A percentile compares a stretch with the other conserved stretches of the same genome.
Evolutionary conservation across 1,139 yeast genomes (phyloP).

Genomic region (Starmera stellimalicola): DNA sequence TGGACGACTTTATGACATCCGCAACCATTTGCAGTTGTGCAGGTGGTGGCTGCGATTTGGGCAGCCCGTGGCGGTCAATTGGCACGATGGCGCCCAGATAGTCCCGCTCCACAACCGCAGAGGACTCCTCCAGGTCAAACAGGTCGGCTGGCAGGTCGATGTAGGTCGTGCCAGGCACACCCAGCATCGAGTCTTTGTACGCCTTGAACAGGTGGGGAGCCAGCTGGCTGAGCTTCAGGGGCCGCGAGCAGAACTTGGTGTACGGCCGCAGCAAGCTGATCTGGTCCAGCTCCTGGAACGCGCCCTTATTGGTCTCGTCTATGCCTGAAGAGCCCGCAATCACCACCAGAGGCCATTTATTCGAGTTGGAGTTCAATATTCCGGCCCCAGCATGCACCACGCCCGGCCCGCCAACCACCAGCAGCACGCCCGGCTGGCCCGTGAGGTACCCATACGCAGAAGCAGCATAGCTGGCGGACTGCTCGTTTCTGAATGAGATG

Average conservation of each 20-base stretch:
- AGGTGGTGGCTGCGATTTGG: conserved; percentile 32
- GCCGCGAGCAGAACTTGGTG: conserved; percentile 41
- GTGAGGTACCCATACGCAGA: conserved; percentile 56
- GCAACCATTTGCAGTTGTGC: conserved; percentile 28
- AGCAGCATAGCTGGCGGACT: conserved; percentile 64
- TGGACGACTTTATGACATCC: conserved; percentile 22
- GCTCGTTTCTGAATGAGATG: conserved; percentile 54
- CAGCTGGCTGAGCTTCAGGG: conserved; percentile 26
- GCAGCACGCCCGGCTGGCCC: conserved; percentile 49
- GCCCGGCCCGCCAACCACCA: conserved; percentile 69
- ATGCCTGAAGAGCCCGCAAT: conserved; percentile 51
- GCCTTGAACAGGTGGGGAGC: conserved; percentile 38
- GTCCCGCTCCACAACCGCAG: neutral
- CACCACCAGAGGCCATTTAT: conserved; percentile 51
- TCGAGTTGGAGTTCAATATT: conserved; percentile 45
- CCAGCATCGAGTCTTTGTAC: conserved; percentile 35
- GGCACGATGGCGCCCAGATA: conserved; percentile 5
- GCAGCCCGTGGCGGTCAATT: conserved; percentile 14
- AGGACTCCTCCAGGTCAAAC: conserved; percentile 25
- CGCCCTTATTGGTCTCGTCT: conserved; percentile 42
- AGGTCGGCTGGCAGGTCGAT: conserved; percentile 56
- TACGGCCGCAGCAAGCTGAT: conserved; percentile 35
- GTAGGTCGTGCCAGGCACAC: conserved; percentile 50
- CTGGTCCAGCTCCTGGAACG: conserved; percentile 61
- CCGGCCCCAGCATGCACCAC: conserved; percentile 57